phyloP scores from a whole-genome alignment of 2,329 filamentous ascomycete species.

The Colletotrichum australisinense region DNA sequence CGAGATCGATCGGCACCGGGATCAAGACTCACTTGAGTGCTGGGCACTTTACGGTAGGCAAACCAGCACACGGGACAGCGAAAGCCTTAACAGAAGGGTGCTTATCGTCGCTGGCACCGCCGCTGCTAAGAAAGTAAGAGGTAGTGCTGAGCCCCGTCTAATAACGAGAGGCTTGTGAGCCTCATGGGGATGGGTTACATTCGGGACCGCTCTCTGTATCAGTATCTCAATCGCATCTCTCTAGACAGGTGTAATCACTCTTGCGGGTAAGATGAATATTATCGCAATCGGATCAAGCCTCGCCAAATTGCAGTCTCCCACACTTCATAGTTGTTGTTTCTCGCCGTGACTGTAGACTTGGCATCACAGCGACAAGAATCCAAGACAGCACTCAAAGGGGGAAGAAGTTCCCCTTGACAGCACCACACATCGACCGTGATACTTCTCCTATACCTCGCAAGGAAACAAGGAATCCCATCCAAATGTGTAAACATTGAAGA shows the following conservation, averaged over 20 bases:
- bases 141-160: neutral
- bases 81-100: neutral
- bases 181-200: too few relatives aligned
- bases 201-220: neutral
- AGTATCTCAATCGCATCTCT: neutral
- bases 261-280: too few relatives aligned
- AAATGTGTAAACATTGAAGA: neutral
- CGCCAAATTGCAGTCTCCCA: neutral
- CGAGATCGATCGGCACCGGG: too few relatives aligned
- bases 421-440: too few relatives aligned
- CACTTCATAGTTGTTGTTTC: neutral
- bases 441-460: too few relatives aligned
- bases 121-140: neutral
- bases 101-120: neutral
- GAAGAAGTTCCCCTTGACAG: neutral
- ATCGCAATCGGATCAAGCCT: too few relatives aligned
- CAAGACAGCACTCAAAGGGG: neutral
- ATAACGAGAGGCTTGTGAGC: too few relatives aligned
- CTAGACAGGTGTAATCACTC: too few relatives aligned
- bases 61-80: neutral
- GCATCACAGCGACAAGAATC: neutral
- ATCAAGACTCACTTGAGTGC: neutral
- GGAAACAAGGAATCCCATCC: neutral
- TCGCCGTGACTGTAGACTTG: neutral
- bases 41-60: neutral